Conservation (phyloP, 83 land plant genomes). For the Picea mariana region DNA sequence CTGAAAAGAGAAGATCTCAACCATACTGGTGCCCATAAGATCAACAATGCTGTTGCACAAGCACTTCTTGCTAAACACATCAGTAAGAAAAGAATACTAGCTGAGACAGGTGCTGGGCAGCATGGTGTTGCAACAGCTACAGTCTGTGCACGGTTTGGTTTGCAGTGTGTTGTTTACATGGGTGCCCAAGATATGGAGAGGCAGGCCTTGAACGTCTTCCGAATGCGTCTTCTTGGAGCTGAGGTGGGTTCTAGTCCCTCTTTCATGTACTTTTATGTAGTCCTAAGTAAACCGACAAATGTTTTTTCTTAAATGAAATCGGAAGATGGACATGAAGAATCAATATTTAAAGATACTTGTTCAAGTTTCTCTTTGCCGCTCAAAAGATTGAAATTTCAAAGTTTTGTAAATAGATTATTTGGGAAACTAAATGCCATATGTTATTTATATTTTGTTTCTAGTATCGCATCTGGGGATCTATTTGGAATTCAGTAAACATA, state of each 20-base stretch:
- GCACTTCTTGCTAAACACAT: conserved; percentile 88
- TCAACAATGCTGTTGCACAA: conserved; percentile 96
- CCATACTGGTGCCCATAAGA: conserved; percentile 94
- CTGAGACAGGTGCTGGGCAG: conserved; percentile 73
- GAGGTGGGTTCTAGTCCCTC: neutral
- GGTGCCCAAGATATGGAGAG: conserved; percentile 25
- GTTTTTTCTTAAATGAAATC: too few species aligned
- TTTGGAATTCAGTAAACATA: too few species aligned
- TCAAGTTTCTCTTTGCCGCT: too few species aligned
- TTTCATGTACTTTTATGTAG: too few species aligned
- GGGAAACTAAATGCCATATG: too few species aligned
- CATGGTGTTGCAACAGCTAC: conserved; percentile 5
- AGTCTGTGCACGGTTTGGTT: conserved; percentile 20
- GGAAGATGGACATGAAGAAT: too few species aligned
- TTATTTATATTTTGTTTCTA: too few species aligned
- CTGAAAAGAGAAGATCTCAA: conserved; percentile 91
- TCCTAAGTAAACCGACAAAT: too few species aligned
- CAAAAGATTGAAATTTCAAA: too few species aligned
- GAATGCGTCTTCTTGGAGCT: conserved; percentile 20
- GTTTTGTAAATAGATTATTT: too few species aligned
- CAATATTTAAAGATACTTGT: too few species aligned
- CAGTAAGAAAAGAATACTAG: conserved; percentile 77
- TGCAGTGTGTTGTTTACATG: conserved; percentile 22
- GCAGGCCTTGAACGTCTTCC: conserved; percentile 14
- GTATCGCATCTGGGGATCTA: too few species aligned